Evolutionary conservation across 2,329 filamentous ascomycete species (phyloP).

Genomic region (Penicillium sp.): DNA sequence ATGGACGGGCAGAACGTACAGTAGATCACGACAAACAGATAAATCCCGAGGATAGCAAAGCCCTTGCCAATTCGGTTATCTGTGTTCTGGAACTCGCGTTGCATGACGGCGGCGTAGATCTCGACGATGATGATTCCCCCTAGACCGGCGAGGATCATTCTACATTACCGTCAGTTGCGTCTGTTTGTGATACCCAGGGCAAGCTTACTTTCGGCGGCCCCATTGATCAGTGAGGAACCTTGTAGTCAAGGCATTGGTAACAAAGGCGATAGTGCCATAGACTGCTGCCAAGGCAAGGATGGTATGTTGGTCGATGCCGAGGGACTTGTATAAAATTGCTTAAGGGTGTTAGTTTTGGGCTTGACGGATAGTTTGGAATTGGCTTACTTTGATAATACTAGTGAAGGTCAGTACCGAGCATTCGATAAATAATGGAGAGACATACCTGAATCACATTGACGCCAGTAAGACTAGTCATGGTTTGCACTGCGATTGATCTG

Average conservation of each 20-base stretch:
- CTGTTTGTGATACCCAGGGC: neutral
- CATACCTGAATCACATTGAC: constrained; percentile 61
- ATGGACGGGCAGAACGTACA: constrained; percentile 45
- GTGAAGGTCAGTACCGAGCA: neutral
- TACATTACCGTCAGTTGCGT: constrained; percentile 25
- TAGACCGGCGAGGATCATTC: constrained; percentile 62
- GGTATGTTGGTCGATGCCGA: constrained; percentile 56
- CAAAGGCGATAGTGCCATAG: constrained; percentile 59
- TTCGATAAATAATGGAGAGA: neutral
- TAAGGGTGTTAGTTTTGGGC: constrained; percentile 39
- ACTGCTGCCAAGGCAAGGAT: constrained; percentile 61
- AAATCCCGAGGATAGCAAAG: constrained; percentile 64
- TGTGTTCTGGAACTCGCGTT: constrained; percentile 60
- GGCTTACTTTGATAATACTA: constrained; percentile 40
- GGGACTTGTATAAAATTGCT: constrained; percentile 60
- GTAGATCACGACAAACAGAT: constrained; percentile 62
- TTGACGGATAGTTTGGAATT: constrained; percentile 5
- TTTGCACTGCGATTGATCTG: constrained; percentile 60
- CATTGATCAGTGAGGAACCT: constrained; percentile 61
- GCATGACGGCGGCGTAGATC: constrained; percentile 65
- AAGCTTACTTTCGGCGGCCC: constrained; percentile 58
- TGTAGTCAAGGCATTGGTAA: constrained; percentile 58
- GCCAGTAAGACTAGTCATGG: constrained; percentile 62
- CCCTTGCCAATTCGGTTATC: constrained; percentile 62
- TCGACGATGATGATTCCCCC: constrained; percentile 59